Base-by-base conservation (phyloP, 176 grass and related monocot species). In the Carex scoparia region DNA sequence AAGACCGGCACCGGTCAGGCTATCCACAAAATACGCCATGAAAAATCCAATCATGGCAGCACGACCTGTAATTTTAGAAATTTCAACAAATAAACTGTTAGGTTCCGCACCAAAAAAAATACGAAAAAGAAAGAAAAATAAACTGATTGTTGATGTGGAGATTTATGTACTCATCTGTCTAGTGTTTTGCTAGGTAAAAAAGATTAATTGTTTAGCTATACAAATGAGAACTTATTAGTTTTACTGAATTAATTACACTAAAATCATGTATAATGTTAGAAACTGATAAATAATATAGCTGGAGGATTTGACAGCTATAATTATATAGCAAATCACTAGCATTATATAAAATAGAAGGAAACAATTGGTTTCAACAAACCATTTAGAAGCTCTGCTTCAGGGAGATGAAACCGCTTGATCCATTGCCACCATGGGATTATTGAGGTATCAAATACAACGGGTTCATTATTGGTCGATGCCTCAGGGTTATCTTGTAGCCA, bases 11-110 rank as follows among this genome's bases (percentile, higher is more conserved):
- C 96, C 93, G 0, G 93, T 98, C 86, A 98, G 84, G 61, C 96
- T 94, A 81, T 98, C 96, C 1, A 98, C 96, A 19, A 98, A 92
- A 88, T 98, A 98, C 0, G 96, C 96, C 96, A 98, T 98, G 91
- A 98, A 98, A 89, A 98, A 98, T 35, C 96, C 96, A 61, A 95
- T 53, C 96, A 98, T 98, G 65, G 96, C 96, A 79, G 96, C 96
- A 19, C 96, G 96, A 3, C 96, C 96, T 98, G 87, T 87, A 76
- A 15, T 58, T 61, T 81, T 61, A 28, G 11, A 6, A 77, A 77
- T 53, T 56, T 55, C 23, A 48, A 76, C 49, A 55, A 54, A 54
- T 55, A 30, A 10, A 15, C n/a, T 28, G 3, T 75, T 54, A 55
- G n/a, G 0, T 55, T 27, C 23, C 48, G 32, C 10, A 30, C n/a